Evolutionary conservation across 345 rosid species (phyloP).

Genomic region (Lenwebbia sp.): DNA sequence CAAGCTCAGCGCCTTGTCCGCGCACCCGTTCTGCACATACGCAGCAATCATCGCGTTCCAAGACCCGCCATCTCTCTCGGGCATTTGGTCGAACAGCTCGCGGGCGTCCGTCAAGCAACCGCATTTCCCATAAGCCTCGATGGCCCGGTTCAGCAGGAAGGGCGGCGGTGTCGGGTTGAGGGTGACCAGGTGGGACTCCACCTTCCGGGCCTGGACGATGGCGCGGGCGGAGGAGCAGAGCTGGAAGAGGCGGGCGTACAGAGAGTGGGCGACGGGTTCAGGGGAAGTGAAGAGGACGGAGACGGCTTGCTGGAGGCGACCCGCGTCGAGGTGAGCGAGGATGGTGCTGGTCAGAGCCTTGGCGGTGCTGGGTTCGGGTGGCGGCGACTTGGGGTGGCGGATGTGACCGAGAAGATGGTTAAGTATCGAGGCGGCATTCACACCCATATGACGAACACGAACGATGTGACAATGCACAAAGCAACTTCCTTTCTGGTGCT

Average conservation of each 20-base stretch:
- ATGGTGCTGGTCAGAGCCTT: slow-evolving; percentile 23
- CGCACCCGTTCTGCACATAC: slow-evolving; percentile 22
- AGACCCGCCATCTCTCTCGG: slow-evolving; percentile 79
- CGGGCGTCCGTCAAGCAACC: slow-evolving; percentile 46
- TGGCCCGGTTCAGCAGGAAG: slow-evolving; percentile 57
- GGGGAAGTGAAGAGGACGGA: slow-evolving; percentile 49
- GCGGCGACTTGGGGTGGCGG: slow-evolving; percentile 8
- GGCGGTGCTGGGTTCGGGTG: neutral
- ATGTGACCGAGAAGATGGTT: slow-evolving; percentile 8
- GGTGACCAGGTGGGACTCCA: slow-evolving; percentile 53
- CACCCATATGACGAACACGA: slow-evolving; percentile 4
- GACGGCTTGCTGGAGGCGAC: slow-evolving; percentile 46
- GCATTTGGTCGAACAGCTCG: slow-evolving; percentile 77
- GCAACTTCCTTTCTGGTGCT: neutral
- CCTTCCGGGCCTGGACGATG: slow-evolving; percentile 59
- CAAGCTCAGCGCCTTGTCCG: slow-evolving; percentile 26
- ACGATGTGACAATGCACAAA: neutral
- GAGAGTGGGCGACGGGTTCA: slow-evolving; percentile 28
- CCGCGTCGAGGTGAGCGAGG: slow-evolving; percentile 21
- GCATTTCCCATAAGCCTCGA: slow-evolving; percentile 55
- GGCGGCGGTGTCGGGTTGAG: slow-evolving; percentile 42
- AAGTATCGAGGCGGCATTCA: slow-evolving; percentile 22
- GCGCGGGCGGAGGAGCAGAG: slow-evolving; percentile 37
- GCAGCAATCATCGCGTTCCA: slow-evolving; percentile 81
- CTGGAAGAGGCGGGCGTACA: slow-evolving; percentile 55